Conservation (phyloP, 441 rosid genomes). For the Mallotus japonicus region DNA sequence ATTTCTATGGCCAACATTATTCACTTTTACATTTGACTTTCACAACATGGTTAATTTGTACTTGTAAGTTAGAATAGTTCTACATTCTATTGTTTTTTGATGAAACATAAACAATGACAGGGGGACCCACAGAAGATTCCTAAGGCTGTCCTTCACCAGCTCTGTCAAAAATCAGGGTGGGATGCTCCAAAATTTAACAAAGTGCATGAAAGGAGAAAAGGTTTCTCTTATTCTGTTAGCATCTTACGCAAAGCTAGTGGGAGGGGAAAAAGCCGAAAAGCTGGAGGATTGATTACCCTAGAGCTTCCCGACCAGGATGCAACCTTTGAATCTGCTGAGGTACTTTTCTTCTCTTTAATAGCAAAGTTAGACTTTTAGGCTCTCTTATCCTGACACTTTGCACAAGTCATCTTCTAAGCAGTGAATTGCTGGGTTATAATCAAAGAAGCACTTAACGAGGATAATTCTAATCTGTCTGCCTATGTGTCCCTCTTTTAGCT, state of each 20-base stretch:
- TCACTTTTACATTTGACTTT: slow-evolving; percentile 15
- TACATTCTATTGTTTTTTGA: slow-evolving; percentile 4
- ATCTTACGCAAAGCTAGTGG: slow-evolving; percentile 88
- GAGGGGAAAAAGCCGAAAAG: slow-evolving; percentile 86
- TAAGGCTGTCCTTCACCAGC: slow-evolving; percentile 84
- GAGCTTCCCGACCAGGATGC: slow-evolving; percentile 72
- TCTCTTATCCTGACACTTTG: slow-evolving; percentile 6
- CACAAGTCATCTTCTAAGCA: slow-evolving; percentile 11
- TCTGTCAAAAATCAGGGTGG: slow-evolving; percentile 94
- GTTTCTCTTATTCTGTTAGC: slow-evolving; percentile 63
- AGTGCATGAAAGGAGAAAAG: slow-evolving; percentile 43
- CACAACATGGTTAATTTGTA: slow-evolving; percentile 4
- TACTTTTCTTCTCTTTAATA: slow-evolving; percentile 28
- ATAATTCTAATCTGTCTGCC: neutral
- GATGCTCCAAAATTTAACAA: slow-evolving; percentile 91
- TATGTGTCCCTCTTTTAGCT: neutral
- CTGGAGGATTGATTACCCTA: slow-evolving; percentile 76
- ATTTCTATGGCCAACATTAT: neutral
- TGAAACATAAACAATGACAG: slow-evolving; percentile 39
- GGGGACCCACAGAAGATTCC: slow-evolving; percentile 77
- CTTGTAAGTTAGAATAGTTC: neutral
- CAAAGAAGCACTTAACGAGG: neutral
- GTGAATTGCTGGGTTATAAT: slow-evolving; percentile 2
- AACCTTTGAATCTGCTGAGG: slow-evolving; percentile 68
- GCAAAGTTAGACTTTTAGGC: slow-evolving; percentile 8